Base-by-base conservation (phyloP, 2,329 filamentous ascomycete genomes). In the Massarina eburnea region DNA sequence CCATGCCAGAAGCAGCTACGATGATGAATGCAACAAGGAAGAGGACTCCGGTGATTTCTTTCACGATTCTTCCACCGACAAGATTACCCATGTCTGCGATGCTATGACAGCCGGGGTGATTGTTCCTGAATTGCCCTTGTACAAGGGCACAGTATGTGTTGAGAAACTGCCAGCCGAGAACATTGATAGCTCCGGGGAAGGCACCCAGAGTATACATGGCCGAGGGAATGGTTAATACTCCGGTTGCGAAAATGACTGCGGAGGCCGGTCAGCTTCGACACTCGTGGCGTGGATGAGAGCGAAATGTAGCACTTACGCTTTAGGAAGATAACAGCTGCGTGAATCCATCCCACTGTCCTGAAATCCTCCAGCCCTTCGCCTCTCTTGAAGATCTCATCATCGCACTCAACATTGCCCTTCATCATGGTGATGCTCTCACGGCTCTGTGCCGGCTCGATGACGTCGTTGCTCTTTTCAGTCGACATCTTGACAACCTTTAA, bases 11-110 rank as follows among this genome's bases (percentile, higher is more conserved):
- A 1, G 76, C 81, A 5, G 75, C 73, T 27, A 77, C 77, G 12
- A 85, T 76, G 32, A 82, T 73, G 47, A 81, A 83, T 3, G 78
- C 79, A 6, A 83, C 64, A 14, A 83, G 73, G 63, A 84, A 84
- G 2, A 84, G 61, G 1, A 75, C 56, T 0, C 82, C 81, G 5
- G 74, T 73, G 0, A 84, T 34, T 58, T 85, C 81, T 41, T 74
- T 76, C 9, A 79, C 54, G 51, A 77, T 66, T 1, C 61, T 55
- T 0, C 81, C 81, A 1, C 81, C 80, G 0, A 84, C 74, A 0
- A 80, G 70, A 18, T 77, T 63, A 1, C 78, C 80, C 80, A 85
- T 84, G 48, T 84, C 80, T 18, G 77, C 73, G 34, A 80, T 76
- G 12, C 70, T 73, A 55, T 82, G 79, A 46, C 78, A 80, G 19